A percentile compares a stretch with the other conserved stretches of the same genome.
Evolutionary conservation across 1,284 basidiomycete genomes (phyloP).

Genomic region (Gomphus bonarii): DNA sequence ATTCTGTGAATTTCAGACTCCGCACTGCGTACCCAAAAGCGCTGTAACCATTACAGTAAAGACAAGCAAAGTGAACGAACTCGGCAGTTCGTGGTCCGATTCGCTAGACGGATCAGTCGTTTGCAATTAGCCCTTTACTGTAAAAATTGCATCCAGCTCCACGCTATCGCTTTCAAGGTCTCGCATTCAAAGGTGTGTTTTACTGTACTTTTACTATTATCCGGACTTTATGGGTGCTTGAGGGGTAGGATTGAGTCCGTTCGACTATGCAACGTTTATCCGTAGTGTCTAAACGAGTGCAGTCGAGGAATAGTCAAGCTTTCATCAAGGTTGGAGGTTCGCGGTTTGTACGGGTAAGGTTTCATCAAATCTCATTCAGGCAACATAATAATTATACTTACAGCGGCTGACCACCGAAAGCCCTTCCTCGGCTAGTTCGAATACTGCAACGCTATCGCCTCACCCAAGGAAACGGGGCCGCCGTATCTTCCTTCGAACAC

Average conservation of each 20-base stretch:
- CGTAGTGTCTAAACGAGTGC: conserved; percentile 5
- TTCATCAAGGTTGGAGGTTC: not conserved
- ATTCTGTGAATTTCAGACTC: no score
- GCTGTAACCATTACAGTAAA: no score
- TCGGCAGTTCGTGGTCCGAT: no score
- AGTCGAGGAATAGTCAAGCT: not conserved
- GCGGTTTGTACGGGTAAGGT: not conserved
- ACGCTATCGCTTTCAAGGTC: not conserved
- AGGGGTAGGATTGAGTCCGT: not conserved
- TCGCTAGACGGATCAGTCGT: not conserved
- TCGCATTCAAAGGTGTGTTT: not conserved
- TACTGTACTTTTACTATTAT: not conserved
- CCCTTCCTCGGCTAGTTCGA: conserved; percentile 20
- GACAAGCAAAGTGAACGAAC: no score
- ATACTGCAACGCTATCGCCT: conserved; percentile 26
- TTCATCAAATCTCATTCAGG: not conserved
- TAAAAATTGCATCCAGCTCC: not conserved
- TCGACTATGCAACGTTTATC: conserved; percentile 4
- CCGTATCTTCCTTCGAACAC: conserved; percentile 38
- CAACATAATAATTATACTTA: not conserved
- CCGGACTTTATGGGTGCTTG: not conserved
- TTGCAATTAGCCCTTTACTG: not conserved
- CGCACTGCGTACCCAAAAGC: no score
- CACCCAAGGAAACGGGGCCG: conserved; percentile 41
- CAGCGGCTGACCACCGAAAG: conserved; percentile 12